Base-by-base conservation (phyloP, 1,284 basidiomycete genomes). In the Uromyces viciae-fabae region DNA sequence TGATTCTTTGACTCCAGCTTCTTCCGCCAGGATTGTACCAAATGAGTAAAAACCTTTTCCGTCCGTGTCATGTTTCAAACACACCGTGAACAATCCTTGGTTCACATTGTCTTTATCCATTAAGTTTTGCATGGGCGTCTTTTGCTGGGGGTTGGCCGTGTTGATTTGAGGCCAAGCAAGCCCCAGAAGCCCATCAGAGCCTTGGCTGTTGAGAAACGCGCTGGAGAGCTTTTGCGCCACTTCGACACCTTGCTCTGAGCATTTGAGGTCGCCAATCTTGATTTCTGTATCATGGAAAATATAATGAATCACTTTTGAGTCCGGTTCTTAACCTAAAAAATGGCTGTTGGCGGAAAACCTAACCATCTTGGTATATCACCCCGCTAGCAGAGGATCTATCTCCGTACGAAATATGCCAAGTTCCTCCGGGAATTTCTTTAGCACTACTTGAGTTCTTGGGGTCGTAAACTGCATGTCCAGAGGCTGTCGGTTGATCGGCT, bases 361-460 rank as follows among this genome's bases (percentile, higher is more conserved):
- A 7, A 75, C 66, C 54, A 58, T 81, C 79, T 43, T 38, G 31
- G 42, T 80, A 82, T 19, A 74, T 56, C 31, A 80, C 40, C 31
- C 82, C 83, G 58, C 83, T 82, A 8, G 86, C 86, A 19, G 85
- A 86, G 25, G 86, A 87, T n/a, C 87, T 87, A 83, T 88, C 87
- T 49, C 87, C 87, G 81, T 88, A 88, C 38, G 85, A 86, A 77
- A 88, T 88, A 78, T 86, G 84, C 87, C 87, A 87, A 8, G 84
- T 83, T 8, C 85, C 85, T n/a, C 81, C 81, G 31, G 81, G 36
- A 2, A 83, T 82, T 77, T 84, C 83, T 83, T 85, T 83, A 11
- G 86, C 84, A 0, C 85, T 87, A 22, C 82, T 83, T 8, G 87
- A 87, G 77, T 84, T 85, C 66, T 83, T 58, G 0, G 86, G 87